A percentile compares a stretch with the other conserved stretches of the same genome.
Conservation (phyloP, 2,329 filamentous ascomycete genomes). For the Colletotrichum sojae region DNA sequence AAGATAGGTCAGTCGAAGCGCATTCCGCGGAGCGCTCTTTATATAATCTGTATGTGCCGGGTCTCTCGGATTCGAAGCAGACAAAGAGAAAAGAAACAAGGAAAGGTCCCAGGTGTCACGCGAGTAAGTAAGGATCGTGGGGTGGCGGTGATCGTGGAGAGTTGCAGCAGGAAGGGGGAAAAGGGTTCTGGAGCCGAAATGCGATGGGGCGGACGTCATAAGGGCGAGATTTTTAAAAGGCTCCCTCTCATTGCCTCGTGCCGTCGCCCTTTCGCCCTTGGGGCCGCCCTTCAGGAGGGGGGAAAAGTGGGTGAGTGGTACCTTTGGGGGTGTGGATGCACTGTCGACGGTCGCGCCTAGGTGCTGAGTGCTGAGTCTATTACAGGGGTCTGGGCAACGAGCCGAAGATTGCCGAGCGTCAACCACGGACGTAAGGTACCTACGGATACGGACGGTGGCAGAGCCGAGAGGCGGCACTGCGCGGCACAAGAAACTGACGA, state of each 20-base stretch:
- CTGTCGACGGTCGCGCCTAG: constrained; percentile 4
- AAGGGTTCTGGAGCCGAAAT: constrained; percentile 38
- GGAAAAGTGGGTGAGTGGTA: constrained; percentile 16
- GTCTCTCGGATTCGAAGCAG: background rate
- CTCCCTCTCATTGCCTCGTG: constrained; percentile 37
- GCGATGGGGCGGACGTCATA: constrained; percentile 40
- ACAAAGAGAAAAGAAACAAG: background rate
- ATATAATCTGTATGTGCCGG: background rate
- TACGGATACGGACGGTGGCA: constrained; percentile 21
- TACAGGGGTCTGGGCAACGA: constrained; percentile 39
- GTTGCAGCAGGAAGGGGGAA: constrained; percentile 26
- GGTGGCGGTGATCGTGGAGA: constrained; percentile 35
- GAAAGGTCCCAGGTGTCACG: background rate
- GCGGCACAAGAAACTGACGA: constrained; percentile 3
- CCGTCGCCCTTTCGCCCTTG: constrained; percentile 15
- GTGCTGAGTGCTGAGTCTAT: constrained; percentile 18
- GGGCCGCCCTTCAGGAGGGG: constrained; percentile 24
- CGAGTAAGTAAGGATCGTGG: constrained; percentile 31
- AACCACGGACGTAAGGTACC: constrained; percentile 30
- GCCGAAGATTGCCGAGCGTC: constrained; percentile 41
- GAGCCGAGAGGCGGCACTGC: constrained; percentile 1
- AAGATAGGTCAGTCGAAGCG: background rate
- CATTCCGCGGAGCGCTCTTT: background rate
- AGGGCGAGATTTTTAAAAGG: constrained; percentile 40
- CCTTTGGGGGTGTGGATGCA: constrained; percentile 9